These are phyloP conservation scores for Erucastrum elatum DNA, from an alignment of 345 rosid species.

Conservation along the genomic window DNA sequence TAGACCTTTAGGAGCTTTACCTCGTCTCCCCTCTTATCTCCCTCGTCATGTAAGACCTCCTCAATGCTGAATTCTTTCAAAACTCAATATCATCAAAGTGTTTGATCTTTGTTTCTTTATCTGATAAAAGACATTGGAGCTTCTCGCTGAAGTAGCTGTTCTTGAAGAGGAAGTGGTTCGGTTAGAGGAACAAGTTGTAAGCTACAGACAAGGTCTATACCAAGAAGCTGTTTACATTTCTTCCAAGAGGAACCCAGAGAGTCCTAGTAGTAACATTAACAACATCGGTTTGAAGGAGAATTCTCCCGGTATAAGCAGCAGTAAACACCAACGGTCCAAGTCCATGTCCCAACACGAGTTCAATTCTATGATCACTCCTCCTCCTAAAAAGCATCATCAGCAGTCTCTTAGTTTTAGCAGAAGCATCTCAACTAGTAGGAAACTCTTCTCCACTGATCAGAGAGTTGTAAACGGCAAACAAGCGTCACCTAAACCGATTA, in stretches of 20 bases:
- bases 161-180: conserved; percentile 95
- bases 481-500: conserved; percentile 39
- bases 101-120: conserved; percentile 23
- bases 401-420: conserved; percentile 52
- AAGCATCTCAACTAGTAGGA: conserved; percentile 70
- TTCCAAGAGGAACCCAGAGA: conserved; percentile 63
- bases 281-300: conserved; percentile 42
- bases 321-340: conserved; percentile 70
- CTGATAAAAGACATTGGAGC: conserved; percentile 72
- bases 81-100: neutral
- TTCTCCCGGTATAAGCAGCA: conserved; percentile 44
- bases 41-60: conserved; percentile 70
- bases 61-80: neutral
- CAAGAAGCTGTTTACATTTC: conserved; percentile 78
- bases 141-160: conserved; percentile 97
- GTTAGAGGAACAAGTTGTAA: conserved; percentile 90
- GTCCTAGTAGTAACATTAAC: conserved; percentile 27
- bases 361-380: conserved; percentile 45
- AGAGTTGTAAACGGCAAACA: conserved; percentile 45
- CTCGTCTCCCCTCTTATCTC: conserved; percentile 93
- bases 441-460: conserved; percentile 45
- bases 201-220: conserved; percentile 81
- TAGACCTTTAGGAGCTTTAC: conserved; percentile 94
- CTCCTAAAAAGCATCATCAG: conserved; percentile 54
- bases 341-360: conserved; percentile 67